Conservation (phyloP, 2,329 filamentous ascomycete species). For the Purpureocillium lavendulum region DNA sequence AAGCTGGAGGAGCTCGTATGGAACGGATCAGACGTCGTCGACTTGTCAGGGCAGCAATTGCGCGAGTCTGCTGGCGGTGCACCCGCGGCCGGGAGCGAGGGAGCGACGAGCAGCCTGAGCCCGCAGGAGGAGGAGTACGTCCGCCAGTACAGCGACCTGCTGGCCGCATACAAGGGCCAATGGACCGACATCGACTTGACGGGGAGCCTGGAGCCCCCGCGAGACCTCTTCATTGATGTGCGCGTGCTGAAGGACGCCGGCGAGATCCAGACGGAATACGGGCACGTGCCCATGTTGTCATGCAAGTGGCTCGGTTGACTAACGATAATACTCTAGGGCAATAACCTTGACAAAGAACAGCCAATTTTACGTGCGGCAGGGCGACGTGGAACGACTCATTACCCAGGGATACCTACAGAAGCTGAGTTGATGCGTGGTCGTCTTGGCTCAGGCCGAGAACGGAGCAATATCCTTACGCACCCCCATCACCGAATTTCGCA, state of each 20-base stretch:
- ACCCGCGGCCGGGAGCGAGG: slow-evolving; percentile 31
- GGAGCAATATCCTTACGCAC: neutral
- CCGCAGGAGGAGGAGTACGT: slow-evolving; percentile 97
- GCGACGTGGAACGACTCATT: slow-evolving; percentile 90
- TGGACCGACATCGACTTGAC: slow-evolving; percentile 98
- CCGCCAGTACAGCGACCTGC: slow-evolving; percentile 78
- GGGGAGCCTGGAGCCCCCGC: slow-evolving; percentile 86
- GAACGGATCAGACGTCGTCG: slow-evolving; percentile 77
- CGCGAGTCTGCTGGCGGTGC: slow-evolving; percentile 25
- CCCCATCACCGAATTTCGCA: too few species aligned
- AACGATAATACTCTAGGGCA: slow-evolving; percentile 45
- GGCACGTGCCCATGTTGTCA: slow-evolving; percentile 47
- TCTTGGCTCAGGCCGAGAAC: neutral
- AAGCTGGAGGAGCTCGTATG: slow-evolving; percentile 92
- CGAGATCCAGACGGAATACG: slow-evolving; percentile 98
- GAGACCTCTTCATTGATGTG: slow-evolving; percentile 94
- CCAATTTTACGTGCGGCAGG: slow-evolving; percentile 93
- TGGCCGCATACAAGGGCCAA: slow-evolving; percentile 95
- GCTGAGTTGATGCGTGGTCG: slow-evolving; percentile 37
- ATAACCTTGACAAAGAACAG: slow-evolving; percentile 97
- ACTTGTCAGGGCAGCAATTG: slow-evolving; percentile 53
- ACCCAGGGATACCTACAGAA: slow-evolving; percentile 92
- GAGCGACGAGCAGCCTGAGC: slow-evolving; percentile 67
- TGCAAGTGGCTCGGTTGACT: slow-evolving; percentile 5
- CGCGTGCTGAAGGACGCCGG: slow-evolving; percentile 92